Evolutionary conservation across 2,329 filamentous ascomycete genomes (phyloP), one percentile per base, ranked within the genome.

Genomic region (Alternaria gaisen): DNA sequence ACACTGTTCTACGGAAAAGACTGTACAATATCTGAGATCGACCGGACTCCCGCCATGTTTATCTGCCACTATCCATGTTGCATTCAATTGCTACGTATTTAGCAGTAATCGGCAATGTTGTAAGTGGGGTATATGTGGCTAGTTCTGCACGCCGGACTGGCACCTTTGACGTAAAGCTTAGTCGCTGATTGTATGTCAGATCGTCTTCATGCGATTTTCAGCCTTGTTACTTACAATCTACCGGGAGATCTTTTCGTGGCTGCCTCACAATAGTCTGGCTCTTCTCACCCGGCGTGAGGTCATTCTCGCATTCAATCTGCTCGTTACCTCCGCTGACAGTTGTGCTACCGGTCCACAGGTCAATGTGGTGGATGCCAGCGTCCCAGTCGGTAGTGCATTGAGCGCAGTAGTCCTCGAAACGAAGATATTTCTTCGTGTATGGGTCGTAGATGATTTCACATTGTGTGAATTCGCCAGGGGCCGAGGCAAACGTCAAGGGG

Each of bases 371-470:
- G 26, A 60, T 62, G 18, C 60, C 58, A 20, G 53, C 58, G 4
- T 41, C 50, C 67, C 68, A 71, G 55, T 74, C 70, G n/a, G 36
- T 53, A 5, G 43, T 61, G 66, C 78, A 81, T 46, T 76, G 62
- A 4, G 59, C 70, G 58, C 78, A 81, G 32, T 61, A 68, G 51
- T 80, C 79, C 61, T 81, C 74, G 40, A 73, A 71, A 4, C 76
- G 72, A 5, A 81, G 68, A 60, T 83, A 83, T 67, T 84, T 84
- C 54, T 74, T 75, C 30, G 82, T 60, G 58, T 81, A 81, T 0
- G 81, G 81, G n/a, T 75, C 65, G 59, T 83, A 84, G 42, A 84
- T 72, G 58, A 82, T 71, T 61, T 83, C 81, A 72, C 82, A 84
- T 22, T 67, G 53, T 1, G 70, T 66, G 70, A 83, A 82, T 53